Evolutionary conservation across 306 rosid species (phyloP).

Genomic region (barrel medic (Medicago truncatula)): DNA sequence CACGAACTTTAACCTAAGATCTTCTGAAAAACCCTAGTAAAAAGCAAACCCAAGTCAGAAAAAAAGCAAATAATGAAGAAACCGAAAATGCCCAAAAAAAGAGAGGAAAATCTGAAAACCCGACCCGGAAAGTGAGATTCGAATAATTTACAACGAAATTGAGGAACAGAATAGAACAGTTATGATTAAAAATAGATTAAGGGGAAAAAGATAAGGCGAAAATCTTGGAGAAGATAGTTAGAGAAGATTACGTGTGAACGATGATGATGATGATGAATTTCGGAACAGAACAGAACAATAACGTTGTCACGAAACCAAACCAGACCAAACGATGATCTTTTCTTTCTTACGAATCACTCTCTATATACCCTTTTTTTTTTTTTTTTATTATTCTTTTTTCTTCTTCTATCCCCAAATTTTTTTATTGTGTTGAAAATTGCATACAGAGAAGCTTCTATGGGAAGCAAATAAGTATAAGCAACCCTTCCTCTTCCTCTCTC

Average conservation of each 20-base stretch:
- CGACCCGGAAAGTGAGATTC: constrained; percentile 23
- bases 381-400: not conserved
- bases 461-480: constrained; percentile 54
- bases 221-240: constrained; percentile 44
- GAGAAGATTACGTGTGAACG: constrained; percentile 60
- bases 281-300: constrained; percentile 36
- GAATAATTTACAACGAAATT: constrained; percentile 4
- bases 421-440: constrained; percentile 28
- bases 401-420: not conserved
- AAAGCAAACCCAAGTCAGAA: constrained; percentile 34
- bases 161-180: not conserved
- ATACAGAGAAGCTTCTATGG: constrained; percentile 61
- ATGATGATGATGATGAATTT: constrained; percentile 46
- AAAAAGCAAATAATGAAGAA: not conserved
- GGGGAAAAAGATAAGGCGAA: constrained; percentile 33
- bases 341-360: constrained; percentile 40
- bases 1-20: constrained; percentile 46
- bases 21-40: constrained; percentile 51
- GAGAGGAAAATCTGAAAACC: constrained; percentile 31
- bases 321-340: constrained; percentile 18
- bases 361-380: constrained; percentile 7
- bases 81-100: constrained; percentile 42
- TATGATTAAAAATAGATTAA: constrained; percentile 6
- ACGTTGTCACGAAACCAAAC: constrained; percentile 59
- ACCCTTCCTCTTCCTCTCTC: constrained; percentile 38